Evolutionary conservation across 1,139 yeast species (phyloP).

Genomic region (Pneumocystis murina): DNA sequence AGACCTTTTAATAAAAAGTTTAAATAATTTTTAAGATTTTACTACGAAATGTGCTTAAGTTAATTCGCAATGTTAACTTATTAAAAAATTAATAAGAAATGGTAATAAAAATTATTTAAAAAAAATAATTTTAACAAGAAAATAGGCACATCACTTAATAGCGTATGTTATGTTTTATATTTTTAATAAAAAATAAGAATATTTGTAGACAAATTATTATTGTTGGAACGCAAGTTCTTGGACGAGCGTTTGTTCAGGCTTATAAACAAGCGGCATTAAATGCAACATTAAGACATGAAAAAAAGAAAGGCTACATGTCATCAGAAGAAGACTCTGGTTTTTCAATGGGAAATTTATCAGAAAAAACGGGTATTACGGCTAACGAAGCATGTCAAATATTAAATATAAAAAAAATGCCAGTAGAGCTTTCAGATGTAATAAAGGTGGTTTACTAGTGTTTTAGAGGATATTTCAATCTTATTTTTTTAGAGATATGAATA

Average conservation of each 20-base stretch:
- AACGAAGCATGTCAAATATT: constrained; percentile 88
- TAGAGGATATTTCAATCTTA: not conserved
- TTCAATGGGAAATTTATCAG: constrained; percentile 8
- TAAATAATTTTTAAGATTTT: not conserved
- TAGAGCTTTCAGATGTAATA: constrained; percentile 48
- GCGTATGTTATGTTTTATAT: not conserved
- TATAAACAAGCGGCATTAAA: constrained; percentile 85
- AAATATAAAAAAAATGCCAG: constrained; percentile 44
- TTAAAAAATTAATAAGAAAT: not conserved
- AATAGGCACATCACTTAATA: constrained; percentile 1
- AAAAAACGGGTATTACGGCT: constrained; percentile 33
- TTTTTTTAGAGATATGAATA: constrained; percentile 45
- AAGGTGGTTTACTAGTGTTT: constrained; percentile 19
- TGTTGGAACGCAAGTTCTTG: constrained; percentile 92
- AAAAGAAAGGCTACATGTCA: constrained; percentile 39
- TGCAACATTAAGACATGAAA: constrained; percentile 26
- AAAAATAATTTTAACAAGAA: not conserved
- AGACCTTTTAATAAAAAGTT: not conserved
- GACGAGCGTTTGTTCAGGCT: constrained; percentile 92
- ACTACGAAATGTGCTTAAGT: not conserved
- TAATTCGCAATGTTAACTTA: not conserved
- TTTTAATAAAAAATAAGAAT: not conserved
- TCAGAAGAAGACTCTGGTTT: constrained; percentile 2
- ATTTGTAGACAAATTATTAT: constrained; percentile 48
- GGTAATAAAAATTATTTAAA: constrained; percentile 1